These are phyloP conservation scores for Penicillium polonicum DNA, from an alignment of 2,329 filamentous ascomycete genomes.

Conservation along the genomic window DNA sequence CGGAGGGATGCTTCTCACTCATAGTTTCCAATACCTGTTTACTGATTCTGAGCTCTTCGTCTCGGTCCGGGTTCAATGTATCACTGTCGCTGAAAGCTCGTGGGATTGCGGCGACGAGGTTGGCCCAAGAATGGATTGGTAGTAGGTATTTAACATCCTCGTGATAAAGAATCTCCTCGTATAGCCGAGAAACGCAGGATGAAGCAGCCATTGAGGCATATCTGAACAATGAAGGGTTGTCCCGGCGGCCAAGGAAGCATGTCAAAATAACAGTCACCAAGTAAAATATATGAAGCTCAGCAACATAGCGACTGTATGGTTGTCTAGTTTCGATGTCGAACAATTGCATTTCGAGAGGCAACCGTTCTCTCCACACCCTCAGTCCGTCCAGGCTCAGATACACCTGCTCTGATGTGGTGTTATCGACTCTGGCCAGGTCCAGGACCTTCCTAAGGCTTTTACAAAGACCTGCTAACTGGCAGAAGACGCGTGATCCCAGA, in stretches of 20 bases:
- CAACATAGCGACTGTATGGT: constrained; percentile 2
- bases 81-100: constrained; percentile 11
- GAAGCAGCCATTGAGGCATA: constrained; percentile 13
- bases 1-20: constrained; percentile 12
- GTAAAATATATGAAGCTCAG: constrained; percentile 13
- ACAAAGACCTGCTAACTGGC: constrained; percentile 2
- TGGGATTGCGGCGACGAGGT: constrained; percentile 12
- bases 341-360: constrained; percentile 4
- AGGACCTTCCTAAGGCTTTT: not conserved
- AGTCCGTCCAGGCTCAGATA: not conserved
- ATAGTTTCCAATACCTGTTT: constrained; percentile 7
- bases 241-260: constrained; percentile 12
- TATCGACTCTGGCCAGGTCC: not conserved
- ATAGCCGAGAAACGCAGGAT: constrained; percentile 10
- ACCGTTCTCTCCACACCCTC: constrained; percentile 1
- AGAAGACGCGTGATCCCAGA: constrained; percentile 2
- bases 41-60: constrained; percentile 4
- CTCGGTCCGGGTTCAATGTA: constrained; percentile 2
- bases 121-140: constrained; percentile 12
- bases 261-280: constrained; percentile 12
- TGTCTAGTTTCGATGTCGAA: constrained; percentile 4
- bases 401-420: not conserved
- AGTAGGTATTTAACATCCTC: constrained; percentile 9
- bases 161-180: constrained; percentile 13
- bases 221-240: constrained; percentile 9